These are phyloP conservation scores for Hamamelis virginiana DNA, from an alignment of 164 flowering plant species.

Conservation along the genomic window DNA sequence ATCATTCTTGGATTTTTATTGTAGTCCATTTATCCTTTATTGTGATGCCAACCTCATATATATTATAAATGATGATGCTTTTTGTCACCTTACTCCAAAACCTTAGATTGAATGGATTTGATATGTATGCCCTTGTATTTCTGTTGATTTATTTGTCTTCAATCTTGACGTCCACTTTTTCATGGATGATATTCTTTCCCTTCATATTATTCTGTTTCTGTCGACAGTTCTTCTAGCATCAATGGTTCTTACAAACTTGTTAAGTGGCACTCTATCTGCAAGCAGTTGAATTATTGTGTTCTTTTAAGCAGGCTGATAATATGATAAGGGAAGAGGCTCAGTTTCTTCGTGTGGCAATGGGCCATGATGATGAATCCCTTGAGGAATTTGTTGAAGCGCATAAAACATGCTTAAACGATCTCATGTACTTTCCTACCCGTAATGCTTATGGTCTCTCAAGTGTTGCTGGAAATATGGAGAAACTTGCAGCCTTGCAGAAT, in stretches of 20 bases:
- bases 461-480: slow-evolving; percentile 86
- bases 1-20: no score
- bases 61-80: no score
- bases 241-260: not conserved
- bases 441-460: slow-evolving; percentile 88
- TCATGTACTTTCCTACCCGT: slow-evolving; percentile 89
- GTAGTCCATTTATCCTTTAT: no score
- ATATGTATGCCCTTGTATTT: no score
- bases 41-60: no score
- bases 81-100: no score
- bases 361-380: slow-evolving; percentile 77
- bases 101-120: no score
- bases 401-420: slow-evolving; percentile 76
- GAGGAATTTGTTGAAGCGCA: slow-evolving; percentile 93
- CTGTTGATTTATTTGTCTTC: no score
- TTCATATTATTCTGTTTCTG: not conserved
- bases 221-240: not conserved
- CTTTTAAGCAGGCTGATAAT: slow-evolving; percentile 58
- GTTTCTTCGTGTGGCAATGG: slow-evolving; percentile 84
- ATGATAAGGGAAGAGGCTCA: slow-evolving; percentile 68
- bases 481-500: slow-evolving; percentile 73
- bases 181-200: not conserved
- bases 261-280: not conserved
- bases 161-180: no score
- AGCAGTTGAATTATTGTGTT: not conserved